Conservation (phyloP, 352 stramenopile genomes). For the Pythium insidiosum region DNA sequence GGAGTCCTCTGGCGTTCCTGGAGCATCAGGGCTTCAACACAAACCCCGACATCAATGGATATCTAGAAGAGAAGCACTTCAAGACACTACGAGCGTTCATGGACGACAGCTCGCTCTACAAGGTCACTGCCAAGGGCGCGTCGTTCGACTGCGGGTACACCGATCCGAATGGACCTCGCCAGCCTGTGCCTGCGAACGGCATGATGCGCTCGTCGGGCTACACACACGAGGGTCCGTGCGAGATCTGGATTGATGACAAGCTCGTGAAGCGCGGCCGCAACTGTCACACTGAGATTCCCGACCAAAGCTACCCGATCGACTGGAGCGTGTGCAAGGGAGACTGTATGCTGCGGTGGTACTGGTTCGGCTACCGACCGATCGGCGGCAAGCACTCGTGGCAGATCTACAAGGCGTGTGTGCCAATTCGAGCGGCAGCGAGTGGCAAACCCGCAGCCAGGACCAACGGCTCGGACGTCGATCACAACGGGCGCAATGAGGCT, state of each 20-base stretch:
- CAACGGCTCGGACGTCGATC: too few relatives aligned
- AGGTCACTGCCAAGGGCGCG: slow-evolving; percentile 21
- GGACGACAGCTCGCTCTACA: slow-evolving; percentile 25
- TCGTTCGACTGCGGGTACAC: slow-evolving; percentile 16
- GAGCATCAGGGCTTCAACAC: slow-evolving; percentile 36
- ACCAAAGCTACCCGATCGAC: slow-evolving; percentile 22
- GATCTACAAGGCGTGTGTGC: slow-evolving; percentile 48
- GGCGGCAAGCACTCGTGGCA: slow-evolving; percentile 40
- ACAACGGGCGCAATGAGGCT: too few relatives aligned
- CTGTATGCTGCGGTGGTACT: slow-evolving; percentile 21
- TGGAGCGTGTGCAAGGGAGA: slow-evolving; percentile 12
- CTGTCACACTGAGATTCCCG: slow-evolving; percentile 12
- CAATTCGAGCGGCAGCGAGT: too few relatives aligned
- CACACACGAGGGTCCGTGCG: slow-evolving; percentile 13
- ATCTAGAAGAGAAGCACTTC: slow-evolving; percentile 24
- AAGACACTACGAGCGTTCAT: slow-evolving; percentile 35
- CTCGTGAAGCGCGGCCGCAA: slow-evolving; percentile 16
- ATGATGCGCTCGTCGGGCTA: slow-evolving; percentile 22
- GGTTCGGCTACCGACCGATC: slow-evolving; percentile 18
- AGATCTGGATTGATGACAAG: slow-evolving; percentile 15
- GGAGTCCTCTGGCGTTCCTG: slow-evolving; percentile 29
- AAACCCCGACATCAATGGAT: slow-evolving; percentile 30
- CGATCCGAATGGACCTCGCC: slow-evolving; percentile 9
- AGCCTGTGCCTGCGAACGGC: slow-evolving; percentile 12
- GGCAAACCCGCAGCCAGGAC: too few relatives aligned